Conservation (phyloP, 441 rosid genomes). For the Adansonia madagascariensis region DNA sequence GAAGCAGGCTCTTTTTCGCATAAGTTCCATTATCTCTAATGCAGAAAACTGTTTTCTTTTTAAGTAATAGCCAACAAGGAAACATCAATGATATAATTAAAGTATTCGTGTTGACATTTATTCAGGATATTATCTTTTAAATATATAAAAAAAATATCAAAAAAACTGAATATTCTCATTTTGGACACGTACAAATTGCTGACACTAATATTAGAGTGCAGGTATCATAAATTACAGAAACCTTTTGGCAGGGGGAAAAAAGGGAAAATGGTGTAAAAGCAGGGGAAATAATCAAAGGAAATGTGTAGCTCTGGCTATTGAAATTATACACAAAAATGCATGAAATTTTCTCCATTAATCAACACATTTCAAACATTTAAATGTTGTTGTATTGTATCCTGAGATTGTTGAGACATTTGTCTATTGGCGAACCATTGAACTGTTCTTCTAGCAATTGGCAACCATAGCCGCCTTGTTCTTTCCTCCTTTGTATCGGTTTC, state of each 20-base stretch:
- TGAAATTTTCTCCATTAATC: not conserved
- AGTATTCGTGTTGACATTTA: too few species aligned
- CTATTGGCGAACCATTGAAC: constrained; percentile 84
- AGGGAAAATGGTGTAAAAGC: not conserved
- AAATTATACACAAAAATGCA: constrained; percentile 16
- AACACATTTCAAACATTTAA: constrained; percentile 26
- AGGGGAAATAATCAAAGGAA: not conserved
- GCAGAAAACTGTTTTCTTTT: not conserved
- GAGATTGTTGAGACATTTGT: constrained; percentile 49
- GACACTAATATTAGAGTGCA: too few species aligned
- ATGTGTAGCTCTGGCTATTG: constrained; percentile 11
- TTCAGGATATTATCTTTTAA: not conserved
- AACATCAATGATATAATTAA: not conserved
- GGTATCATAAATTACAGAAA: too few species aligned
- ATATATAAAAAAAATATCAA: too few species aligned
- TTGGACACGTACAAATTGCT: too few species aligned
- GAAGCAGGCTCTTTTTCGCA: constrained; percentile 16
- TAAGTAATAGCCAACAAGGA: not conserved
- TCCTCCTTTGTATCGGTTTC: constrained; percentile 48
- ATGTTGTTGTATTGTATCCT: constrained; percentile 42
- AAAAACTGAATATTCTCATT: too few species aligned
- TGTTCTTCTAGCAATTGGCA: constrained; percentile 82
- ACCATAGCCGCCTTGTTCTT: constrained; percentile 68
- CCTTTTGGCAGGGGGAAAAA: not conserved
- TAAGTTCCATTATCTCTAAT: not conserved